Base-by-base conservation (phyloP, 2,329 filamentous ascomycete genomes). In the Colletotrichum sidae region DNA sequence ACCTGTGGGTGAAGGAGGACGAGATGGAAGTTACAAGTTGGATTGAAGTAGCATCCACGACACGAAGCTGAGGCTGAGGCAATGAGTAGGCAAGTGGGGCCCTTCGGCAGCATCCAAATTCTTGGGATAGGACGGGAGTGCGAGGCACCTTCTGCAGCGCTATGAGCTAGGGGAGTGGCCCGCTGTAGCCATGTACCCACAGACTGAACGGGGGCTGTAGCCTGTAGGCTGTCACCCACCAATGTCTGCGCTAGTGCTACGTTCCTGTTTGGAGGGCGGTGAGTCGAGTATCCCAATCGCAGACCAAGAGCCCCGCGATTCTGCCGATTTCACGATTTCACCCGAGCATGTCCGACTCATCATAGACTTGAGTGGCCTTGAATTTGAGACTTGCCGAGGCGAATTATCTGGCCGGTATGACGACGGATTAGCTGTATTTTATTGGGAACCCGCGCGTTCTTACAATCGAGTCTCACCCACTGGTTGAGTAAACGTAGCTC, bases 301-400 rank as follows among this genome's bases (percentile, higher is more conserved):
- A 15, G 25, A 47, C 52, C 53, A 57, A 10, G 13, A 47, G 63
- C 59, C 58, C 63, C 53, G 37, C 63, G 41, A 45, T 66, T 66
- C 53, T 63, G 58, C 58, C 63, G 47, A 63, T 52, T 47, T 42
- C 47, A 46, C 53, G 47, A 57, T 61, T 56, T 45, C 38, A 56
- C 25, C 42, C 37, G 42, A 12, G 39, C 49, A 25, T 33, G 9
- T 17, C 34, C 45, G 51, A 41, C 51, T 42, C 53, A 55, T 35
- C 52, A 12, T 6, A 33, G 37, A 34, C 39, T 39, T 38, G 25
- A 25, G 4, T 25, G 25, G 25, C 25, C 25, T 25, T 25, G 25
- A 5, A 25, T 25, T 25, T 5, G 25, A 25, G 25, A 25, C 25
- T 25, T 25, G 25, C 25, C 25, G 25, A 25, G 25, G 25, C 4